A percentile compares a stretch with the other conserved stretches of the same genome.
Evolutionary conservation across 1,284 basidiomycete species (phyloP).

Genomic region (Mycosarcoma maydis): DNA sequence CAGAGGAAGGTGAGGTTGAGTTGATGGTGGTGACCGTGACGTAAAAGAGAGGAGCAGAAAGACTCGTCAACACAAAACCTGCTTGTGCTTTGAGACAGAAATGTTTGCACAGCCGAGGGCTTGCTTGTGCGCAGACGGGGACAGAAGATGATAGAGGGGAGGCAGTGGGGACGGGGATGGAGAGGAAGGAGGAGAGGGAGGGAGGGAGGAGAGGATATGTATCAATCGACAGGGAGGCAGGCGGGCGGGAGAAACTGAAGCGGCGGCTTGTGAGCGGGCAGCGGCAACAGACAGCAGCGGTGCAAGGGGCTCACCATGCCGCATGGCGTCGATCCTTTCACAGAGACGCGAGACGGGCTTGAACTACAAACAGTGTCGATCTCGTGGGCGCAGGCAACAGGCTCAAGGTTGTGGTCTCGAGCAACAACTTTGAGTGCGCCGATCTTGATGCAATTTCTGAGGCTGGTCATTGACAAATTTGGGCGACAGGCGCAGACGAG

Average conservation of each 20-base stretch:
- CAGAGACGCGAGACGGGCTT: slow-evolving; percentile 12
- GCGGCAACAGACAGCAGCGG: not conserved
- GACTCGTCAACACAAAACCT: slow-evolving; percentile 14
- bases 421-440: no score
- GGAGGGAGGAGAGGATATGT: slow-evolving; percentile 14
- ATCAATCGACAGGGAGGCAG: slow-evolving; percentile 7
- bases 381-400: no score
- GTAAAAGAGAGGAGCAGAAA: slow-evolving; percentile 1
- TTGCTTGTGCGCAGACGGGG: not conserved
- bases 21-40: slow-evolving; percentile 2
- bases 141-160: no score
- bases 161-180: slow-evolving; percentile 1
- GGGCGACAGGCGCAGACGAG: no score
- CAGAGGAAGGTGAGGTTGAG: no score
- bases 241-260: not conserved
- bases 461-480: no score
- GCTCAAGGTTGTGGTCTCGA: not conserved
- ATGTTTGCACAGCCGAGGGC: slow-evolving; percentile 2
- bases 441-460: not conserved
- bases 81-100: slow-evolving; percentile 13
- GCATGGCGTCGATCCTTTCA: slow-evolving; percentile 27
- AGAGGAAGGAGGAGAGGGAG: not conserved
- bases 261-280: not conserved
- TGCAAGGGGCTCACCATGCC: slow-evolving; percentile 10
- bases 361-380: slow-evolving; percentile 14